Evolutionary conservation across 192 early-diverging fungal genomes (phyloP).

Genomic region (Dissophora ornata): DNA sequence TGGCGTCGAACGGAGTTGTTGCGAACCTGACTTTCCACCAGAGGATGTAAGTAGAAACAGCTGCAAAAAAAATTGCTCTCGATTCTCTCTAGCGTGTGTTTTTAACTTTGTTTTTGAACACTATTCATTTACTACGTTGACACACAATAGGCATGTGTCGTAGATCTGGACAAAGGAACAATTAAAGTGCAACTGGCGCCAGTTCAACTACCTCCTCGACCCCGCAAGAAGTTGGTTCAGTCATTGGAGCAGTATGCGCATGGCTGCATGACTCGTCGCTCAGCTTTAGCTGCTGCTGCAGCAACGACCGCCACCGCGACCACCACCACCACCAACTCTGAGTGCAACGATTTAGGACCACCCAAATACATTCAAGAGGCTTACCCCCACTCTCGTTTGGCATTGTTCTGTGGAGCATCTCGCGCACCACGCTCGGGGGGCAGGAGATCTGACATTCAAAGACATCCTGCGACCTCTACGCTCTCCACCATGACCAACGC

Average conservation of each 20-base stretch:
- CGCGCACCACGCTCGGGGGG: constrained; percentile 23
- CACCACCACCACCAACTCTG: no score
- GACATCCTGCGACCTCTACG: constrained; percentile 6
- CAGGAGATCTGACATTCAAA: constrained; percentile 1
- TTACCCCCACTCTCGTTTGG: constrained; percentile 67
- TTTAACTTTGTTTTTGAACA: no score
- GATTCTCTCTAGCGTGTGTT: background rate
- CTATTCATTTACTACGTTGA: no score
- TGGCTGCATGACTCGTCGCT: background rate
- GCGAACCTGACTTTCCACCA: constrained; percentile 66
- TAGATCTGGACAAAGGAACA: constrained; percentile 78
- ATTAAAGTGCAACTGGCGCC: constrained; percentile 59
- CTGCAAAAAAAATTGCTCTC: background rate
- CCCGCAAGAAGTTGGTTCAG: constrained; percentile 70
- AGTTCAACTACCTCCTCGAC: constrained; percentile 65
- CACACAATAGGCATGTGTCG: constrained; percentile 65
- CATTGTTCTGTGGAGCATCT: constrained; percentile 56
- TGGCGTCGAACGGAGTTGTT: constrained; percentile 70
- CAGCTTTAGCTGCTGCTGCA: constrained; percentile 14
- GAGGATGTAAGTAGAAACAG: constrained; percentile 66
- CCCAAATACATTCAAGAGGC: constrained; percentile 69
- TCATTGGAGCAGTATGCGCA: constrained; percentile 69
- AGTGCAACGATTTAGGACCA: constrained; percentile 49
- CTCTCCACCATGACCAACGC: constrained; percentile 19
- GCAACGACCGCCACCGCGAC: background rate